Evolutionary conservation across 495 filamentous ascomycete species (phyloP).

Genomic region (Bombardia bombarda): DNA sequence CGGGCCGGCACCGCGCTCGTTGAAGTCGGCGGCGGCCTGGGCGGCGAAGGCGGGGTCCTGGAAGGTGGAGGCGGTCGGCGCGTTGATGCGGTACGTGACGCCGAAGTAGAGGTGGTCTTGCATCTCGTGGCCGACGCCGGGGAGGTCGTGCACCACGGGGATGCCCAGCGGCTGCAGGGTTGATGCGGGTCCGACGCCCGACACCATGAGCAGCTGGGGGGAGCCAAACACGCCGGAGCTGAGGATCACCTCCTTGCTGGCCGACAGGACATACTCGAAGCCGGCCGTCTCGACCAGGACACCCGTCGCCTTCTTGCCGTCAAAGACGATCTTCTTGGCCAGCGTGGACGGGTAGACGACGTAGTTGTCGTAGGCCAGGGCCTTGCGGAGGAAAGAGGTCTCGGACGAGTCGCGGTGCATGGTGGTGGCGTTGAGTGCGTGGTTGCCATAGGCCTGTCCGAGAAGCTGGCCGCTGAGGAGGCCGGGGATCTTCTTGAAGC

Average conservation of each 20-base stretch:
- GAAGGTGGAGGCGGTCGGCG: constrained; percentile 26
- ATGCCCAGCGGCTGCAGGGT: constrained; percentile 27
- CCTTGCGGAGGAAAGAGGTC: constrained; percentile 13
- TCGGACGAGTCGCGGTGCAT: constrained; percentile 16
- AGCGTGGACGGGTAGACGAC: constrained; percentile 22
- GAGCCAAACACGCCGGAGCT: constrained; percentile 38
- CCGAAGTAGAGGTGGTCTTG: constrained; percentile 37
- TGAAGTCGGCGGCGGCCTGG: constrained; percentile 7
- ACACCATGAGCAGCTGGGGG: constrained; percentile 41
- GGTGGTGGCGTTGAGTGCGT: constrained; percentile 19
- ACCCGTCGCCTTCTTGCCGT: constrained; percentile 23
- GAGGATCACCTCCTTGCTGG: constrained; percentile 38
- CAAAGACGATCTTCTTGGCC: constrained; percentile 32
- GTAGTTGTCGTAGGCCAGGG: constrained; percentile 16
- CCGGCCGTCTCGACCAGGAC: constrained; percentile 23
- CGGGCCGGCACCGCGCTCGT: constrained; percentile 28
- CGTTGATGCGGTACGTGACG: constrained; percentile 30
- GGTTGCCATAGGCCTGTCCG: constrained; percentile 21
- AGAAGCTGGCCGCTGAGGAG: constrained; percentile 27
- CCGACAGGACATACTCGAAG: constrained; percentile 24
- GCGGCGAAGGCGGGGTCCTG: constrained; percentile 25
- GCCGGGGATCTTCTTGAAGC: constrained; percentile 19
- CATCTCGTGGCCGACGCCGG: constrained; percentile 47
- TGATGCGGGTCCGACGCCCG: constrained; percentile 17
- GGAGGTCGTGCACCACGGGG: constrained; percentile 30